Evolutionary conservation across 352 stramenopile species (phyloP).

Genomic region (Globisporangium perplexum): DNA sequence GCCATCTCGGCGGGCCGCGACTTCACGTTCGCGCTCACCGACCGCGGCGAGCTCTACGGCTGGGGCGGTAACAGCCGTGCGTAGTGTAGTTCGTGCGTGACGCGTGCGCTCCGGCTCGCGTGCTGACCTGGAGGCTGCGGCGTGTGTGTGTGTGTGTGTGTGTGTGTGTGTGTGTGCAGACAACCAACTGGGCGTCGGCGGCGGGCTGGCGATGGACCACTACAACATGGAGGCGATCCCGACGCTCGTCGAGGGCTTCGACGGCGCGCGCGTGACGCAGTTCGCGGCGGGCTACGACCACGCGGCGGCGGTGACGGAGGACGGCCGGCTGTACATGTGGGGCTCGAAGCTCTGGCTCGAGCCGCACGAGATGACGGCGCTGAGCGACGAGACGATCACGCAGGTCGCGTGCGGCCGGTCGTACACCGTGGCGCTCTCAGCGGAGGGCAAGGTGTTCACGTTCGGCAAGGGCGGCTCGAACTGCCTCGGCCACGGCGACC

Average conservation of each 20-base stretch:
- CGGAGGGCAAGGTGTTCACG: constrained; percentile 75
- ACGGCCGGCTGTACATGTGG: constrained; percentile 79
- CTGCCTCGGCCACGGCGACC: constrained; percentile 86
- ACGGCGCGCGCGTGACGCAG: constrained; percentile 59
- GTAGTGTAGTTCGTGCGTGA: constrained; percentile 26
- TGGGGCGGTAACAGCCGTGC: constrained; percentile 92
- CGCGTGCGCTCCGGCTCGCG: no score
- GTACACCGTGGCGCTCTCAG: constrained; percentile 80
- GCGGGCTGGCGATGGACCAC: constrained; percentile 88
- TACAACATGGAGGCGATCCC: constrained; percentile 93
- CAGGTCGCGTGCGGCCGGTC: constrained; percentile 78
- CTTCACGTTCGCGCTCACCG: constrained; percentile 86
- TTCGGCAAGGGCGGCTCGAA: constrained; percentile 87
- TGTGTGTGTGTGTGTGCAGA: constrained; percentile 26
- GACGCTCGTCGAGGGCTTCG: constrained; percentile 76
- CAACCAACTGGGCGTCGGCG: constrained; percentile 87
- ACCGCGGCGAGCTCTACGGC: constrained; percentile 81
- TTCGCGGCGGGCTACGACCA: constrained; percentile 93
- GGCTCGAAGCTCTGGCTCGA: constrained; percentile 91
- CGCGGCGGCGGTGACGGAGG: constrained; percentile 76
- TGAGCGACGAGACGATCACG: constrained; percentile 65
- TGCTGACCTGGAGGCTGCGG: no score
- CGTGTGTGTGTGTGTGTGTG: no score
- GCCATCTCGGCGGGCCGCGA: constrained; percentile 79
- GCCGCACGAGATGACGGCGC: constrained; percentile 84